Evolutionary conservation across 345 rosid genomes (phyloP), one percentile per base, ranked within the genome.

Genomic region (Cardamine occulta): DNA sequence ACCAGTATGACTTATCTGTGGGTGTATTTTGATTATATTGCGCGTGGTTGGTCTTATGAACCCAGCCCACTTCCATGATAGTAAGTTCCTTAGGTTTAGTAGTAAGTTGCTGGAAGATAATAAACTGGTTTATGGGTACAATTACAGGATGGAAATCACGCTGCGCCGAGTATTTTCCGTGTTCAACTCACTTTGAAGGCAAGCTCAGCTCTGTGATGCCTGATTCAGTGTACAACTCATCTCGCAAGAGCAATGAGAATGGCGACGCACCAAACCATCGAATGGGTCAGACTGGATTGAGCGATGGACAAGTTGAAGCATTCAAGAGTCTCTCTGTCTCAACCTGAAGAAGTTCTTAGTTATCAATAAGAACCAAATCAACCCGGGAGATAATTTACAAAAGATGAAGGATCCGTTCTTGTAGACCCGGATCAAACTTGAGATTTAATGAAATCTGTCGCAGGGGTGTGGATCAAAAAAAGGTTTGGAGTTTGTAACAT

Each of bases 101-200:
- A 67, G 62, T 35, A 7, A 75, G 8, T 52, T 51, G 15, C 34
- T 53, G 51, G 17, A 39, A 54, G 31, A 6, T 72, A 17, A 34
- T 60, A 60, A 63, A 34, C 47, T 0, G 44, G 12, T 49, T 65
- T 32, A 29, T 56, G 44, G 52, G 11, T 47, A 12, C 24, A 58
- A 72, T 39, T 44, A 68, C 91, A 95, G 99, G 97, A 80, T 95
- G 99, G 99, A 92, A 92, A 82, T 79, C 59, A 68, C 70, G 81
- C 2, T 96, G 98, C 53, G 85, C 88, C 0, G 86, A 84, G 79
- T 80, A 82, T 82, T 95, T 89, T 81, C 91, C 89, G 0, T 83
- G 78, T 80, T 90, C 99, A 0, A 83, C 88, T 17, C 84, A 92
- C 79, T 92, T 95, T 62, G 98, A 85, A 83, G 99, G 99, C 67